These are phyloP conservation scores for Lachnellula arida DNA, from an alignment of 2,329 filamentous ascomycete species.

Conservation along the genomic window DNA sequence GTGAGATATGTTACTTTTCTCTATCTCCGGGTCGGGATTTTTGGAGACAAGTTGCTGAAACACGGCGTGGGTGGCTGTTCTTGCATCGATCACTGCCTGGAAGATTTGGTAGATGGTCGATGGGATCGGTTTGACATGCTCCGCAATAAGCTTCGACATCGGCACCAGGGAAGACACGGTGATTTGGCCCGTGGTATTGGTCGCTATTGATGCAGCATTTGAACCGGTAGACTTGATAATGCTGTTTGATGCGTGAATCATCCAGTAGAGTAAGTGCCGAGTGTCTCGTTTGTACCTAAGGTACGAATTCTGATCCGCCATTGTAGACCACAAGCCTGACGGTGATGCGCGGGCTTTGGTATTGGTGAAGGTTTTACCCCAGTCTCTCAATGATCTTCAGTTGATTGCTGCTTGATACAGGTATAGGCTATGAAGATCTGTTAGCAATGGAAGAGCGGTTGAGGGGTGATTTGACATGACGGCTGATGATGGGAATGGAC, in stretches of 20 bases:
- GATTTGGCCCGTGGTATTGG: conserved; percentile 37
- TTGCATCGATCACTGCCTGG: conserved; percentile 11
- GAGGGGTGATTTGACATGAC: no score
- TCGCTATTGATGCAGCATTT: conserved; percentile 5
- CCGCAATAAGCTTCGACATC: conserved; percentile 37
- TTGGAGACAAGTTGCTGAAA: conserved; percentile 9
- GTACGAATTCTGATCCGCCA: conserved; percentile 31
- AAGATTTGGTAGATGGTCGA: conserved; percentile 12
- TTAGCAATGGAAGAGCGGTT: no score
- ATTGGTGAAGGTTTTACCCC: no score
- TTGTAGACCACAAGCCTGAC: background rate
- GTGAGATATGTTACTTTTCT: conserved; percentile 14
- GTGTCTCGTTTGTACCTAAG: conserved; percentile 38
- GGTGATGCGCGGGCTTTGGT: no score
- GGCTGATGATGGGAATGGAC: no score
- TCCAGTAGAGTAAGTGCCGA: conserved; percentile 36
- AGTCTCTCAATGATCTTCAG: no score
- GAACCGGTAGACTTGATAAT: conserved; percentile 29
- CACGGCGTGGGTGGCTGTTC: conserved; percentile 5
- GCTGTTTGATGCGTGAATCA: conserved; percentile 36
- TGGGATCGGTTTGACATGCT: conserved; percentile 28
- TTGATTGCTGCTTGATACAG: no score
- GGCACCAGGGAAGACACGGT: conserved; percentile 35
- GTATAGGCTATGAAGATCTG: no score
- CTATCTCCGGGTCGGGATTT: conserved; percentile 15